Conservation (phyloP, 441 rosid species). For the Metrosideros polymorpha region DNA sequence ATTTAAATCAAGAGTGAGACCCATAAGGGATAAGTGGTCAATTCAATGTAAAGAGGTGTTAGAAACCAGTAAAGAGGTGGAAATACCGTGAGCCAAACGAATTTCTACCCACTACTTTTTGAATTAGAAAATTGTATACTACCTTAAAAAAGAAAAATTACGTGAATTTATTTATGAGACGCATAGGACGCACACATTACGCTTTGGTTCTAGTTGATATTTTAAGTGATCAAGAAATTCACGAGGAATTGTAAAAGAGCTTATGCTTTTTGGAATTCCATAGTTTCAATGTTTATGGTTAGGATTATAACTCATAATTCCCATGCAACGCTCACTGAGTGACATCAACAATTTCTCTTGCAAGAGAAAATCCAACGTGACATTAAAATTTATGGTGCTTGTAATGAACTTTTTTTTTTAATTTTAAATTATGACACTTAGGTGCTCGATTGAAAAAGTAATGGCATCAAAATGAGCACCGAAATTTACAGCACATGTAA, state of each 20-base stretch:
- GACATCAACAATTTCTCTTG: fast-evolving
- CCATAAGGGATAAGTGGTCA: too few relatives aligned
- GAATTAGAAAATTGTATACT: background rate
- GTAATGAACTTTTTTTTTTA: fast-evolving
- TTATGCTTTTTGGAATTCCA: background rate
- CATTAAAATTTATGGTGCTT: background rate
- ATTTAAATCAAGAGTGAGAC: too few relatives aligned
- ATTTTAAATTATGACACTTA: background rate
- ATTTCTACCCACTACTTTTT: too few relatives aligned
- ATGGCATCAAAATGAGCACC: too few relatives aligned
- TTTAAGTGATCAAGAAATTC: fast-evolving
- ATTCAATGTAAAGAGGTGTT: too few relatives aligned
- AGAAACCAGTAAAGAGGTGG: too few relatives aligned
- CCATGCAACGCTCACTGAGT: fast-evolving
- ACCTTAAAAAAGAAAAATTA: background rate
- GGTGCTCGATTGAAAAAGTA: too few relatives aligned
- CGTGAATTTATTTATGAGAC: background rate
- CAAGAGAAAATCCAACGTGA: fast-evolving
- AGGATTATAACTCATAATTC: background rate
- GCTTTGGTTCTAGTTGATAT: fast-evolving
- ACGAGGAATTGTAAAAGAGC: background rate
- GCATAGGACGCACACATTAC: fast-evolving
- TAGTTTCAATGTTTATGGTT: background rate
- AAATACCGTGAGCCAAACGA: too few relatives aligned
- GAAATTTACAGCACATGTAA: too few relatives aligned